These are phyloP conservation scores for Trichoderma reesei DNA, from an alignment of 495 filamentous ascomycete genomes.

Conservation along the genomic window DNA sequence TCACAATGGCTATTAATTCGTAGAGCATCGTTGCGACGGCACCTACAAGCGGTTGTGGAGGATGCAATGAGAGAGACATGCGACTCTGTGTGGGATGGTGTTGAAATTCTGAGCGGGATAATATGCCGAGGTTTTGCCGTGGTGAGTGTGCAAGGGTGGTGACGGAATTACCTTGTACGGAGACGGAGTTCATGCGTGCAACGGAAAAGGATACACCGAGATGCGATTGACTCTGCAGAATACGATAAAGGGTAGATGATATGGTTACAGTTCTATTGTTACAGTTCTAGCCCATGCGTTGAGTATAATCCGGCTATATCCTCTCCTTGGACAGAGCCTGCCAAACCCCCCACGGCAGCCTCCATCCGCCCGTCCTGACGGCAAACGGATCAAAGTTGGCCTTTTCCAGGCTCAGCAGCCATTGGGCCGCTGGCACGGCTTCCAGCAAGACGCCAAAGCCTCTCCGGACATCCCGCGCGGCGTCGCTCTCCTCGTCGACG, in stretches of 20 bases:
- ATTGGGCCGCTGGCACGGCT: conserved; percentile 65
- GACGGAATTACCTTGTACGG: background rate
- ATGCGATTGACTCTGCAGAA: too few species aligned
- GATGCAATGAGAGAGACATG: background rate
- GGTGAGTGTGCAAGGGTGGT: background rate
- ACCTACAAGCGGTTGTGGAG: background rate
- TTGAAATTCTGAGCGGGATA: conserved; percentile 8
- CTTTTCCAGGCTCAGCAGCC: conserved; percentile 66
- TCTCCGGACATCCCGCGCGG: conserved; percentile 43
- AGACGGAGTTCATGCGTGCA: background rate
- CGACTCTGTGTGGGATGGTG: background rate
- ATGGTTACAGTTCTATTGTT: too few species aligned
- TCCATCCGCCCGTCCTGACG: conserved; percentile 66
- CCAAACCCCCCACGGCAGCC: conserved; percentile 77
- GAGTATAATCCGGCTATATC: background rate
- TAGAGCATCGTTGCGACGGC: conserved; percentile 66
- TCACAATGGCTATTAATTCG: conserved; percentile 90
- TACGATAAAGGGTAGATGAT: background rate
- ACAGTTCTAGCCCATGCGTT: background rate
- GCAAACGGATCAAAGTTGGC: conserved; percentile 68
- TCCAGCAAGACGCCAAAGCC: conserved; percentile 74
- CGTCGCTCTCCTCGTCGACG: conserved; percentile 20
- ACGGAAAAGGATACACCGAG: too few species aligned
- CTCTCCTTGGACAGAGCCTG: conserved; percentile 45
- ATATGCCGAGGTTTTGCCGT: conserved; percentile 4